Percentiles rank a stretch among this genome's conserved stretches.
These are phyloP conservation scores for Xylaria sp. DNA, from an alignment of 2,329 filamentous ascomycete genomes.

Conservation along the genomic window DNA sequence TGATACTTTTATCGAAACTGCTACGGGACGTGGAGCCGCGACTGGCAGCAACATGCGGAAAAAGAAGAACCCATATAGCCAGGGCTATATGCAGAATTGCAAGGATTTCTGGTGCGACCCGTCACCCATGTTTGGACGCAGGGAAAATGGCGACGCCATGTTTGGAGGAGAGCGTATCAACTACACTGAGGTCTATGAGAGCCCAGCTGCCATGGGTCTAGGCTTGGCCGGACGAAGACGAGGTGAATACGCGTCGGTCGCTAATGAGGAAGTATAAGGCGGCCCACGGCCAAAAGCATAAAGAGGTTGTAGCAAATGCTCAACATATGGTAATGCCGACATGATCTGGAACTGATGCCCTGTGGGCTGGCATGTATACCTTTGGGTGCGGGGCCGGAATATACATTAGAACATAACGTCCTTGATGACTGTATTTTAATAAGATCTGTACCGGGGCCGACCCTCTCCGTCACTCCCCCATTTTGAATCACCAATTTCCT, in stretches of 20 bases:
- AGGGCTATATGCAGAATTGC: constrained; percentile 88
- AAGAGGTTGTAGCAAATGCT: constrained; percentile 9
- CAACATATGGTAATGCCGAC: constrained; percentile 31
- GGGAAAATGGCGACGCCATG: constrained; percentile 78
- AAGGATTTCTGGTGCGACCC: constrained; percentile 97
- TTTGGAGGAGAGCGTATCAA: constrained; percentile 84
- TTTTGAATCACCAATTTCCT: not conserved
- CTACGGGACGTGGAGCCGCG: constrained; percentile 82
- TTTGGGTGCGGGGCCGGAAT: constrained; percentile 15
- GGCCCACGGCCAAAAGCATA: not conserved
- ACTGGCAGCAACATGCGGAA: constrained; percentile 61
- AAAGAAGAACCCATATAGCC: constrained; percentile 84
- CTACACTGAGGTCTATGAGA: constrained; percentile 91
- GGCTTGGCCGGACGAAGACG: constrained; percentile 57
- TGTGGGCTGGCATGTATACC: constrained; percentile 18
- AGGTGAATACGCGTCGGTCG: constrained; percentile 72
- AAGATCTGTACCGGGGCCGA: not conserved
- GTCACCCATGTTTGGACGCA: constrained; percentile 79
- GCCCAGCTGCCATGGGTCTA: constrained; percentile 74
- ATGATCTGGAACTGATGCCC: constrained; percentile 23
- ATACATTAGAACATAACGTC: constrained; percentile 27
- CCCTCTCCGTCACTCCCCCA: not conserved
- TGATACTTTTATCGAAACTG: constrained; percentile 93
- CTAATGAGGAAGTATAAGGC: constrained; percentile 63
- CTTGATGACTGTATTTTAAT: constrained; percentile 26